Conservation (phyloP, 1,284 basidiomycete genomes). For the Tilletia walkeri region DNA sequence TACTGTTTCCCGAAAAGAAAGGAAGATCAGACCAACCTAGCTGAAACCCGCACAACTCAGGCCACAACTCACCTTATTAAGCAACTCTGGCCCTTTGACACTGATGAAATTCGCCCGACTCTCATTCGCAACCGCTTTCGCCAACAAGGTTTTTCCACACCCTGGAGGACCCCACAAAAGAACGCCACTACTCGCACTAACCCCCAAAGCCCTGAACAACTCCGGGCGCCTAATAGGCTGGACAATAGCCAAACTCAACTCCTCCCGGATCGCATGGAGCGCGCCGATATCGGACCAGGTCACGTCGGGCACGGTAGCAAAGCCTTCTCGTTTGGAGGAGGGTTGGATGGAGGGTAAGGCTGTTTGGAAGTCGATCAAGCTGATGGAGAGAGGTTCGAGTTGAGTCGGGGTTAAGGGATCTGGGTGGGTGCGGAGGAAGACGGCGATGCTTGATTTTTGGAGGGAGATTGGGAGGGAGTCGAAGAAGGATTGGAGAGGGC, state of each 20-base stretch:
- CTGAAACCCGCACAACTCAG: neutral
- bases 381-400: conserved; percentile 76
- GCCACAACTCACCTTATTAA: conserved; percentile 75
- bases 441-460: conserved; percentile 72
- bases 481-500: conserved; percentile 59
- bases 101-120: conserved; percentile 92
- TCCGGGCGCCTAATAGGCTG: conserved; percentile 89
- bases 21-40: neutral
- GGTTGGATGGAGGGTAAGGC: conserved; percentile 87
- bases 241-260: conserved; percentile 94
- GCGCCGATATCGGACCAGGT: conserved; percentile 96
- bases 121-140: conserved; percentile 96
- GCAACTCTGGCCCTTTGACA: conserved; percentile 90
- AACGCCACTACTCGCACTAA: conserved; percentile 71
- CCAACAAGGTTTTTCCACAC: conserved; percentile 91
- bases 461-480: conserved; percentile 53
- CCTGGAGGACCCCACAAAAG: conserved; percentile 98
- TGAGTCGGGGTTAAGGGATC: conserved; percentile 72
- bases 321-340: conserved; percentile 94
- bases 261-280: conserved; percentile 76
- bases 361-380: conserved; percentile 65
- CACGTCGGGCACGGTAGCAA: conserved; percentile 91
- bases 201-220: conserved; percentile 82
- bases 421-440: conserved; percentile 83
- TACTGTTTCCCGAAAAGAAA: conserved; percentile 66